These are phyloP conservation scores for Ustilago esculenta DNA, from an alignment of 1,284 basidiomycete genomes.

Conservation along the genomic window DNA sequence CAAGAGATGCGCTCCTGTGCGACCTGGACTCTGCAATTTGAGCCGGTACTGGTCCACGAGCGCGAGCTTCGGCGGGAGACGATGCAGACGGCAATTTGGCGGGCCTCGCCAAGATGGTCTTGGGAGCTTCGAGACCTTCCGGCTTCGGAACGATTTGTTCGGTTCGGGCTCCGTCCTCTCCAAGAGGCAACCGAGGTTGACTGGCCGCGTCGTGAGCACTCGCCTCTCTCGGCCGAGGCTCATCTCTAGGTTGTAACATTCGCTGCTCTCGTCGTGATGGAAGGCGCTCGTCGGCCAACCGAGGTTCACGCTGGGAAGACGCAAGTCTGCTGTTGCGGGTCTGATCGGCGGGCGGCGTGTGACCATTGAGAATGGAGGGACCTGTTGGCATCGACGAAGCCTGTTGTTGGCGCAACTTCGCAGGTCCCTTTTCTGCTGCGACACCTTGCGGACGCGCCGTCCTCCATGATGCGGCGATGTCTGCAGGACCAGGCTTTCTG, in stretches of 20 bases:
- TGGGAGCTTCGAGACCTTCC: slow-evolving; percentile 9
- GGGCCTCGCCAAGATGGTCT: slow-evolving; percentile 31
- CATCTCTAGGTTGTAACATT: not conserved
- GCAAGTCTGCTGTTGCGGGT: slow-evolving; percentile 5
- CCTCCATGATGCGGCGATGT: slow-evolving; percentile 41
- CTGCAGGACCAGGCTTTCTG: slow-evolving; percentile 36
- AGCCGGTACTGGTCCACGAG: not conserved
- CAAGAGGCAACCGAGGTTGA: not conserved
- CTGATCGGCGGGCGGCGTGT: slow-evolving; percentile 4
- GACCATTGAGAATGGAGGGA: not conserved
- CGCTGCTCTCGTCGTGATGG: slow-evolving; percentile 9
- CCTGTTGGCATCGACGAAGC: slow-evolving; percentile 1
- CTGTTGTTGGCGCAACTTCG: slow-evolving; percentile 13
- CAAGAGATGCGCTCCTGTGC: slow-evolving; percentile 8
- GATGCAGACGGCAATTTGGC: slow-evolving; percentile 4
- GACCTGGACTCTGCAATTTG: not conserved
- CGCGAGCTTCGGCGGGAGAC: slow-evolving; percentile 5
- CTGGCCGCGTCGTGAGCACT: not conserved
- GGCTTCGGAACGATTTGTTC: not conserved
- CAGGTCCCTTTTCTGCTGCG: not conserved
- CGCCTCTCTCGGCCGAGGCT: slow-evolving; percentile 6
- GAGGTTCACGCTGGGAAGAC: slow-evolving; percentile 7
- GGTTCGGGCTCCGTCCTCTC: not conserved
- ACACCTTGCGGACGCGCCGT: slow-evolving; percentile 13
- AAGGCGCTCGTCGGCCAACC: slow-evolving; percentile 7